These are phyloP conservation scores for Cutaneotrichosporon cyanovorans DNA, from an alignment of 1,284 basidiomycete genomes.

Conservation along the genomic window DNA sequence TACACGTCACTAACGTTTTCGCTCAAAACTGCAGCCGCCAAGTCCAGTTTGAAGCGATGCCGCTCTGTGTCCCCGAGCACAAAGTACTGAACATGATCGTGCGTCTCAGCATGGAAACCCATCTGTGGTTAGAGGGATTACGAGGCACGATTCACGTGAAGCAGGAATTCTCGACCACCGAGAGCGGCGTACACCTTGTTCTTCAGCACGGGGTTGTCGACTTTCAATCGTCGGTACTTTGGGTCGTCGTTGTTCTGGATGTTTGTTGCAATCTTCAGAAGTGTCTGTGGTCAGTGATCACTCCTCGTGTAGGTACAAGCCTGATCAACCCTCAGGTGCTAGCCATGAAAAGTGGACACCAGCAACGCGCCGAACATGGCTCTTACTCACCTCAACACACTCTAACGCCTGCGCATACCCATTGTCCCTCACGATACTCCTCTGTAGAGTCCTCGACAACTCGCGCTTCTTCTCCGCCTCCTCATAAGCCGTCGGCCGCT, in stretches of 20 bases:
- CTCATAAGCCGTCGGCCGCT: slow-evolving; percentile 10
- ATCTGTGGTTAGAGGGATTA: slow-evolving; percentile 23
- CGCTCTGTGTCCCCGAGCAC: slow-evolving; percentile 26
- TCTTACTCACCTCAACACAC: slow-evolving; percentile 39
- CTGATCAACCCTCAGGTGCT: not conserved
- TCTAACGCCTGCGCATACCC: slow-evolving; percentile 29
- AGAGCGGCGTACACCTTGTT: slow-evolving; percentile 32
- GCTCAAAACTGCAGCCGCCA: slow-evolving; percentile 28
- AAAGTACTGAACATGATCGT: slow-evolving; percentile 29
- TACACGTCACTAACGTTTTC: slow-evolving; percentile 34
- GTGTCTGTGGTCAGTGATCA: slow-evolving; percentile 26
- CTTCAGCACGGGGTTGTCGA: slow-evolving; percentile 30
- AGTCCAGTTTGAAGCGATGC: slow-evolving; percentile 30
- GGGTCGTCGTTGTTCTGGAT: slow-evolving; percentile 30
- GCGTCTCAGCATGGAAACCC: slow-evolving; percentile 35
- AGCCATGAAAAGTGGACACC: too few species aligned
- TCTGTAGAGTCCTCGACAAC: slow-evolving; percentile 31
- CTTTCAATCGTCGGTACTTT: slow-evolving; percentile 35
- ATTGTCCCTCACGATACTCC: slow-evolving; percentile 39
- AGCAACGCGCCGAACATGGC: too few species aligned
- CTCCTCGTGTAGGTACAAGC: too few species aligned
- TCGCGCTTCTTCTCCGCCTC: slow-evolving; percentile 26
- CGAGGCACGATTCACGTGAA: slow-evolving; percentile 27
- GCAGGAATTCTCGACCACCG: slow-evolving; percentile 40
- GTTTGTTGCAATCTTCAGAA: slow-evolving; percentile 39